Evolutionary conservation across 2,329 filamentous ascomycete species (phyloP).

Genomic region (Lasiodiplodia theobromae): DNA sequence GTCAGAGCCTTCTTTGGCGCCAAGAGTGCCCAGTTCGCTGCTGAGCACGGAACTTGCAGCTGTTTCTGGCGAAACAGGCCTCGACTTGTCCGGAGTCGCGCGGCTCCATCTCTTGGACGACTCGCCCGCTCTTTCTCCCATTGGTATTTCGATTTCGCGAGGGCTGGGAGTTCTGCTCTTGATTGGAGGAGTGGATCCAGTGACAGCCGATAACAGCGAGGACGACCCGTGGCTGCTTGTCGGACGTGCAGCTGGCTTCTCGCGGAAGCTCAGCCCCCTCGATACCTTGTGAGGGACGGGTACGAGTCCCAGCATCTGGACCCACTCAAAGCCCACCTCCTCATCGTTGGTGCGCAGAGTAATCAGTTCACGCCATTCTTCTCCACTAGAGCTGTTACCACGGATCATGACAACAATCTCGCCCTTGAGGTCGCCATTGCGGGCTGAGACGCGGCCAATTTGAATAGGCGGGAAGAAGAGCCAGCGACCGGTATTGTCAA

Average conservation of each 20-base stretch:
- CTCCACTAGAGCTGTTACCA: slow-evolving; percentile 65
- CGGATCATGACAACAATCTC: slow-evolving; percentile 89
- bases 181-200: slow-evolving; percentile 42
- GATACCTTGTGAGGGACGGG: slow-evolving; percentile 66
- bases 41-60: slow-evolving; percentile 47
- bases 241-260: slow-evolving; percentile 45
- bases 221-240: slow-evolving; percentile 61
- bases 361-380: slow-evolving; percentile 84
- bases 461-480: slow-evolving; percentile 91
- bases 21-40: slow-evolving; percentile 35
- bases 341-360: slow-evolving; percentile 79
- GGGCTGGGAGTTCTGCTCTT: slow-evolving; percentile 56
- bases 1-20: slow-evolving; percentile 1
- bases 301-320: slow-evolving; percentile 77
- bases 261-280: slow-evolving; percentile 60
- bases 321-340: slow-evolving; percentile 83
- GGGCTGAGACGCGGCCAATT: slow-evolving; percentile 75
- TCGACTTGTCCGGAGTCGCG: slow-evolving; percentile 42
- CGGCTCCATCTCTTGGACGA: slow-evolving; percentile 55
- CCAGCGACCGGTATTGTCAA: slow-evolving; percentile 79
- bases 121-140: slow-evolving; percentile 63
- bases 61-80: slow-evolving; percentile 37
- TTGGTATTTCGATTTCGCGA: slow-evolving; percentile 66
- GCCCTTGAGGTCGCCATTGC: slow-evolving; percentile 73
- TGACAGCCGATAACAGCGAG: slow-evolving; percentile 54